A percentile compares a stretch with the other conserved stretches of the same genome.
phyloP scores from a whole-genome alignment of 352 stramenopile species.

The Hyaloperonospora brassicae region DNA sequence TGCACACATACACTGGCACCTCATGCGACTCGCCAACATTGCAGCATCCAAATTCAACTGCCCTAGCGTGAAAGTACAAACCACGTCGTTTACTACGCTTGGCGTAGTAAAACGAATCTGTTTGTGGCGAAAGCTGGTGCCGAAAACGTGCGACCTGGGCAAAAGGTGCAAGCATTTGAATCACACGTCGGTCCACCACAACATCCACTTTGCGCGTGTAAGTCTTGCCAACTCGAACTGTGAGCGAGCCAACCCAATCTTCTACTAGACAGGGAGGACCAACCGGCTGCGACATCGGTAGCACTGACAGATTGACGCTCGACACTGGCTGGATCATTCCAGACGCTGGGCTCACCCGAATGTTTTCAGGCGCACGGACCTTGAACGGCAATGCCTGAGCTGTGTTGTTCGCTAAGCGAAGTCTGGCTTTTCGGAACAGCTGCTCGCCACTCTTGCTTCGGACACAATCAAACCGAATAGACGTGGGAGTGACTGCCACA shows the following conservation, averaged over 20 bases:
- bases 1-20: constrained; percentile 82
- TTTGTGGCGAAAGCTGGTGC: constrained; percentile 62
- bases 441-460: constrained; percentile 22
- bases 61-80: constrained; percentile 76
- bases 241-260: constrained; percentile 64
- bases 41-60: constrained; percentile 76
- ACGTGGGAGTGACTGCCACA: constrained; percentile 52
- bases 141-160: constrained; percentile 51
- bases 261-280: constrained; percentile 14
- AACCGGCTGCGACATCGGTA: constrained; percentile 51
- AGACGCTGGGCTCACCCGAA: constrained; percentile 36
- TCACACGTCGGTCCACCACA: constrained; percentile 36
- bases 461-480: constrained; percentile 43
- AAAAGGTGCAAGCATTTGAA: constrained; percentile 42
- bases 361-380: constrained; percentile 47
- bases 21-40: constrained; percentile 64
- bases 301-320: constrained; percentile 36
- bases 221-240: constrained; percentile 39
- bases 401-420: constrained; percentile 59
- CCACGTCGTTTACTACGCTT: constrained; percentile 64
- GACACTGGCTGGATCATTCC: constrained; percentile 41
- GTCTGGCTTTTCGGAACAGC: constrained; percentile 18
- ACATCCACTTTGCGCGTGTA: constrained; percentile 60
- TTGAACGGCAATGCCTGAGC: constrained; percentile 40
- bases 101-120: constrained; percentile 82